Percentiles rank a stretch among this genome's conserved stretches.
These are phyloP conservation scores for Teunomyces tritomae DNA, from an alignment of 805 yeast species.

Conservation along the genomic window DNA sequence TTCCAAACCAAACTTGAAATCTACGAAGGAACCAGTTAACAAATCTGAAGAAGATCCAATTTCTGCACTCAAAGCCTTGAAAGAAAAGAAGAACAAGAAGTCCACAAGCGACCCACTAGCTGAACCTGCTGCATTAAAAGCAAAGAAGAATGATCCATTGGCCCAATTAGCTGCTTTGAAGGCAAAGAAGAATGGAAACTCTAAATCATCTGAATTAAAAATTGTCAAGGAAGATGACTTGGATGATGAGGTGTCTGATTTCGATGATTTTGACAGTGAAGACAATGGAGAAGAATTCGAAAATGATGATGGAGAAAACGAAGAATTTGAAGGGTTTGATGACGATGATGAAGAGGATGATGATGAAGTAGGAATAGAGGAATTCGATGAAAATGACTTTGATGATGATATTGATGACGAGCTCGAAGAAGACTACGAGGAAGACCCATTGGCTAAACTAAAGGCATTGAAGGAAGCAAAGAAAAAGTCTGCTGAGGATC, in stretches of 20 bases:
- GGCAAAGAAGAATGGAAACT: constrained; percentile 6
- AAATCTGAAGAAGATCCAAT: constrained; percentile 11
- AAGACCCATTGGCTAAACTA: constrained; percentile 25
- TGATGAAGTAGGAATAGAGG: constrained; percentile 4
- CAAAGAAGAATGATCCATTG: constrained; percentile 19
- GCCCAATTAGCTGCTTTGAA: constrained; percentile 19
- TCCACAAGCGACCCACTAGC: constrained; percentile 8
- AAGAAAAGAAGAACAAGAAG: constrained; percentile 9
- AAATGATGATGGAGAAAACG: constrained; percentile 29
- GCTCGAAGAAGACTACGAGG: constrained; percentile 12
- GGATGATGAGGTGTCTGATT: constrained; percentile 6
- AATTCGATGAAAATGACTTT: constrained; percentile 5
- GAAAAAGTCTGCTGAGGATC: constrained; percentile 1
- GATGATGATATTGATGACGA: constrained; percentile 11
- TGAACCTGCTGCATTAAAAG: constrained; percentile 10
- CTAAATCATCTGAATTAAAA: constrained; percentile 10
- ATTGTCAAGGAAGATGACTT: constrained; percentile 32
- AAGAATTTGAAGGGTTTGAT: constrained; percentile 44
- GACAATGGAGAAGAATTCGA: constrained; percentile 21
- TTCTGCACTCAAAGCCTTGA: constrained; percentile 13
- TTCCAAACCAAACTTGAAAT: not conserved
- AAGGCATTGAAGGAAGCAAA: constrained; percentile 18
- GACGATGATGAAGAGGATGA: constrained; percentile 16
- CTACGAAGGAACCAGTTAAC: constrained; percentile 3
- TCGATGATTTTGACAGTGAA: constrained; percentile 18